phyloP scores from a whole-genome alignment of 768 basidiomycete genomes.

The Filobasidium floriforme region DNA sequence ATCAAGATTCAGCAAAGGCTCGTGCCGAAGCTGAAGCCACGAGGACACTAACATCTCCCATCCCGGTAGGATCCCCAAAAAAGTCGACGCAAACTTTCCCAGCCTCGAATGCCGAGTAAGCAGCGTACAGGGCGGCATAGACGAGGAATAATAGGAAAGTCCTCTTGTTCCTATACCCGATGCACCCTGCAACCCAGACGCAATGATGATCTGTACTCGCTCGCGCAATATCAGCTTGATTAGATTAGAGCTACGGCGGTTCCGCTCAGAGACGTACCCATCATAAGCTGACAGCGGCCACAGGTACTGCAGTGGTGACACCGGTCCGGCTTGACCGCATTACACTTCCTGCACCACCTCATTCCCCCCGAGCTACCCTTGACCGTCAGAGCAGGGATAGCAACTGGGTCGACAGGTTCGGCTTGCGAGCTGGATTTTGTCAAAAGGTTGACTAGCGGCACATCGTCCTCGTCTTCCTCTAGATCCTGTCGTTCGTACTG shows the following conservation, averaged over 20 bases:
- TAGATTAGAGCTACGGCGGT: neutral
- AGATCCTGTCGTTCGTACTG: neutral
- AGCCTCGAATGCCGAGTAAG: constrained; percentile 29
- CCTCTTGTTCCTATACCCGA: constrained; percentile 41
- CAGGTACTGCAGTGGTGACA: constrained; percentile 43
- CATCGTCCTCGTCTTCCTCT: neutral
- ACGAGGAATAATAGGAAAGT: constrained; percentile 41
- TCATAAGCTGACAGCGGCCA: constrained; percentile 33
- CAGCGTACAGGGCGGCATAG: constrained; percentile 31
- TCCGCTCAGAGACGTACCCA: constrained; percentile 7
- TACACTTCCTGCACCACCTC: constrained; percentile 42
- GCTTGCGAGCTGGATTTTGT: neutral
- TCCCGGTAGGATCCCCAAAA: constrained; percentile 15
- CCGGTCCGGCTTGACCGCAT: constrained; percentile 41
- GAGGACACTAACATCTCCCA: constrained; percentile 9
- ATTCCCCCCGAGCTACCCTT: constrained; percentile 32
- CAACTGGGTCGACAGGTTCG: neutral
- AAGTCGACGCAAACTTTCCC: constrained; percentile 27
- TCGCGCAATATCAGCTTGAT: constrained; percentile 2
- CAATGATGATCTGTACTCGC: constrained; percentile 43
- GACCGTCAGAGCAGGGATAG: constrained; percentile 20
- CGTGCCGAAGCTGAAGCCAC: neutral
- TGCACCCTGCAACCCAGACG: constrained; percentile 39
- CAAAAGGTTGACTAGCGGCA: neutral
- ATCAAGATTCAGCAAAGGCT: neutral